A percentile compares a stretch with the other conserved stretches of the same genome.
These are phyloP conservation scores for Pseudoneurospora amorphoporcata DNA, from an alignment of 495 filamentous ascomycete genomes.

Conservation along the genomic window DNA sequence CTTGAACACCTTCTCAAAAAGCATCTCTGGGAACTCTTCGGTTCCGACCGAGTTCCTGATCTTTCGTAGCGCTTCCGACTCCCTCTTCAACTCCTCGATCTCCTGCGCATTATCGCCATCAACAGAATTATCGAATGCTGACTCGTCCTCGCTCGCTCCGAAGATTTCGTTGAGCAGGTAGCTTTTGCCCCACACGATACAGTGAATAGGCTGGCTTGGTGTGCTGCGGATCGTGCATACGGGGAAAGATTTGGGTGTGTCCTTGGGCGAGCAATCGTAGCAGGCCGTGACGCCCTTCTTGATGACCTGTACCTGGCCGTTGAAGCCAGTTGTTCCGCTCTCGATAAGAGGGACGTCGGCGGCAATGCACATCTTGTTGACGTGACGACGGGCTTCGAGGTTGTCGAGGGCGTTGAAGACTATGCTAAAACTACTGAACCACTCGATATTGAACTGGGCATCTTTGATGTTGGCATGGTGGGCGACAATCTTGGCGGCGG, in stretches of 20 bases:
- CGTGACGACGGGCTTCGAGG: conserved; percentile 84
- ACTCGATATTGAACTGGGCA: conserved; percentile 75
- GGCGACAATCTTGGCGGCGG: conserved; percentile 75
- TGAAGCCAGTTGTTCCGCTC: conserved; percentile 96
- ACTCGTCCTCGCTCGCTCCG: conserved; percentile 79
- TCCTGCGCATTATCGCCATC: conserved; percentile 80
- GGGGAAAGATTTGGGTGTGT: conserved; percentile 79
- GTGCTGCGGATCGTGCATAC: conserved; percentile 96
- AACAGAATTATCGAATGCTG: conserved; percentile 62
- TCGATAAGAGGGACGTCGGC: conserved; percentile 88
- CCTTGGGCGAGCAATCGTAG: conserved; percentile 88
- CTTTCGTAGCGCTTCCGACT: conserved; percentile 71
- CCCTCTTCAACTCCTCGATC: conserved; percentile 72
- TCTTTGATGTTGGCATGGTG: conserved; percentile 97
- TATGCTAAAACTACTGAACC: conserved; percentile 73
- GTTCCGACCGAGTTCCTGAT: conserved; percentile 79
- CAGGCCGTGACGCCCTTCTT: conserved; percentile 90
- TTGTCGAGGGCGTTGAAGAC: conserved; percentile 99
- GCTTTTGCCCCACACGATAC: conserved; percentile 98
- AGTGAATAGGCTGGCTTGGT: conserved; percentile 91
- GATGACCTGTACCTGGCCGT: conserved; percentile 95
- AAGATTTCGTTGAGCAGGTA: conserved; percentile 93
- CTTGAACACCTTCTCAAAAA: conserved; percentile 90
- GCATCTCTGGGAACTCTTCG: conserved; percentile 60
- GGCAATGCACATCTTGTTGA: conserved; percentile 94